phyloP scores from a whole-genome alignment of 2,329 filamentous ascomycete genomes.

The Ophiobolus disseminans region DNA sequence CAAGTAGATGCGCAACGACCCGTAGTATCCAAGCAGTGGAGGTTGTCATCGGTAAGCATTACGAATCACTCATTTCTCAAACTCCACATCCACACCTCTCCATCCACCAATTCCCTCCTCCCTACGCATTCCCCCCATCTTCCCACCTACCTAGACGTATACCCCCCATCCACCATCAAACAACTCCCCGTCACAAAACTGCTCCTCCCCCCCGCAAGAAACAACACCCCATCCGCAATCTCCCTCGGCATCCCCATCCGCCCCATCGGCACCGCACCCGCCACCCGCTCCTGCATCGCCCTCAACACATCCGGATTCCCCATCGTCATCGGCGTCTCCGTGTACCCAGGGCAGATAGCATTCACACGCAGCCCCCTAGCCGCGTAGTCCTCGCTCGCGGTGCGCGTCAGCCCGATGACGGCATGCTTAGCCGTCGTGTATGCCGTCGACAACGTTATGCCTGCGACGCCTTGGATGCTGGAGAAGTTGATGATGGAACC shows the following conservation, averaged over 20 bases:
- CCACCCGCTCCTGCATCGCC: slow-evolving; percentile 32
- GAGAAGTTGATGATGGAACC: slow-evolving; percentile 50
- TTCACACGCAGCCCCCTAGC: slow-evolving; percentile 51
- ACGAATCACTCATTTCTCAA: too few species aligned
- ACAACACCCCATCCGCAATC: slow-evolving; percentile 40
- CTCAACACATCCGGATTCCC: slow-evolving; percentile 25
- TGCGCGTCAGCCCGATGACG: slow-evolving; percentile 53
- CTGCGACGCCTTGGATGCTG: slow-evolving; percentile 50
- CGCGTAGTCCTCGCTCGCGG: slow-evolving; percentile 54
- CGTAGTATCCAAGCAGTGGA: too few species aligned
- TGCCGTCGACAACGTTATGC: slow-evolving; percentile 48
- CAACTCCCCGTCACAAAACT: slow-evolving; percentile 34
- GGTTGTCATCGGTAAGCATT: too few species aligned
- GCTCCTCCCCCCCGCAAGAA: slow-evolving; percentile 31
- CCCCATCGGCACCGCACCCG: slow-evolving; percentile 32
- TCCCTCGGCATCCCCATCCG: slow-evolving; percentile 28
- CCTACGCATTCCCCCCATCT: neutral
- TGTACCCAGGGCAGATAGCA: slow-evolving; percentile 41
- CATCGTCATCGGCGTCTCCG: slow-evolving; percentile 30
- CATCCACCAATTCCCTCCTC: neutral
- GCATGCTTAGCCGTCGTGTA: slow-evolving; percentile 52
- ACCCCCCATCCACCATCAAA: slow-evolving; percentile 31
- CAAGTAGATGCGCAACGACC: neutral
- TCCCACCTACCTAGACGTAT: slow-evolving; percentile 13
- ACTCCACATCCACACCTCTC: neutral